phyloP scores from a whole-genome alignment of 1,284 basidiomycete genomes.

The Papiliotrema terrestris region DNA sequence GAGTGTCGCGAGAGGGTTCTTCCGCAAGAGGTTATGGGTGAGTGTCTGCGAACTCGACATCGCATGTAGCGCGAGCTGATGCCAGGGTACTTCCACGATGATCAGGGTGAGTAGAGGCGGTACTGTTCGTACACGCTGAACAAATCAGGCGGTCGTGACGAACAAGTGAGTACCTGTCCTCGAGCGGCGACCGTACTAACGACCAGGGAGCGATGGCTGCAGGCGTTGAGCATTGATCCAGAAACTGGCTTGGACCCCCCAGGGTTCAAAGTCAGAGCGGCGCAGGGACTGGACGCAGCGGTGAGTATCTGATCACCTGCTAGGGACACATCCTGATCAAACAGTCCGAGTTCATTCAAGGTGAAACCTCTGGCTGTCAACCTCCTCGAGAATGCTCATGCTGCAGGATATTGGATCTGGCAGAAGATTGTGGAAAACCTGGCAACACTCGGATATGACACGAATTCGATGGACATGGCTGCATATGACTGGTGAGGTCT shows the following conservation, averaged over 20 bases:
- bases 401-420: constrained; percentile 85
- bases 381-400: too few relatives aligned
- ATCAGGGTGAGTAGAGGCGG: constrained; percentile 28
- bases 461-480: constrained; percentile 80
- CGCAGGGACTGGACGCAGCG: constrained; percentile 65
- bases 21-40: constrained; percentile 50
- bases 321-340: constrained; percentile 51
- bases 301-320: constrained; percentile 15
- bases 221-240: constrained; percentile 85
- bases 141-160: constrained; percentile 17
- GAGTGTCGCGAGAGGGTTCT: constrained; percentile 36
- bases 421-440: constrained; percentile 90
- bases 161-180: constrained; percentile 13
- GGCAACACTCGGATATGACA: constrained; percentile 85
- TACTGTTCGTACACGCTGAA: constrained; percentile 1
- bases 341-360: constrained; percentile 78
- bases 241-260: constrained; percentile 87
- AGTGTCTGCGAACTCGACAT: constrained; percentile 5
- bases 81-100: constrained; percentile 61
- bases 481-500: constrained; percentile 72
- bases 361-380: constrained; percentile 23
- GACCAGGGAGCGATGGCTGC: constrained; percentile 82
- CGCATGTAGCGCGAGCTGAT: neutral
- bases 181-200: constrained; percentile 47
- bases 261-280: constrained; percentile 84